A percentile compares a stretch with the other conserved stretches of the same genome.
Conservation (phyloP, 192 early-diverging fungal genomes). For the Lunasporangiospora selenospora region DNA sequence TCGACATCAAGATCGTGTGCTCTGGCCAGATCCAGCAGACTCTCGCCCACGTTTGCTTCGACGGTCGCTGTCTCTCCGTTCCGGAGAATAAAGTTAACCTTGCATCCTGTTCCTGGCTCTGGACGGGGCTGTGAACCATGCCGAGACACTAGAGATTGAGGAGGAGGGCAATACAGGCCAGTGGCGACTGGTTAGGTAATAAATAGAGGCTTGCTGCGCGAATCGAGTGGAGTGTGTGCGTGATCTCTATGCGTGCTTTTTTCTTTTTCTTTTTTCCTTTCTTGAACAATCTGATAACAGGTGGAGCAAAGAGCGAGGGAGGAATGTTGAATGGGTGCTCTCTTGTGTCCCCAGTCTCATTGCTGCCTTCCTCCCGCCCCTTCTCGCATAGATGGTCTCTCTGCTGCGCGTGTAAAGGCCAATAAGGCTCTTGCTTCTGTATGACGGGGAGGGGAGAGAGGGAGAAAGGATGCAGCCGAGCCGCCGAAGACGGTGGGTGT, state of each 20-base stretch:
- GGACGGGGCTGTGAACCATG: constrained; percentile 39
- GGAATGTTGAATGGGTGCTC: too few relatives aligned
- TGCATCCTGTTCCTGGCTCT: constrained; percentile 48
- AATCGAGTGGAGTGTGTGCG: neutral
- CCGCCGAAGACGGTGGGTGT: too few relatives aligned
- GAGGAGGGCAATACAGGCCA: neutral
- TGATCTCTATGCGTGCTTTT: neutral
- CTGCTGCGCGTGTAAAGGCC: neutral
- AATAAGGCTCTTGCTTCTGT: neutral
- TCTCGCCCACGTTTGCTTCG: constrained; percentile 83
- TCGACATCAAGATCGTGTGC: constrained; percentile 92
- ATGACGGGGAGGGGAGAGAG: too few relatives aligned
- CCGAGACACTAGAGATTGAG: constrained; percentile 11
- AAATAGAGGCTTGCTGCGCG: neutral
- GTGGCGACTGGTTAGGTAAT: constrained; percentile 3
- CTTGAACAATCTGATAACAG: neutral
- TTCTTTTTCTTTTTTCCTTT: neutral
- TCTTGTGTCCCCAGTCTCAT: too few relatives aligned
- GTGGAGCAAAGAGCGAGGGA: too few relatives aligned
- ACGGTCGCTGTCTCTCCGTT: constrained; percentile 82
- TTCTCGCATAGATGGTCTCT: neutral
- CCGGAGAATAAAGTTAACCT: constrained; percentile 85
- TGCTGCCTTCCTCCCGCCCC: neutral
- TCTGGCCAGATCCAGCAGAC: constrained; percentile 91
- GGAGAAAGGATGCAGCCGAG: too few relatives aligned